These are phyloP conservation scores for Ambrosiella beaveri DNA, from an alignment of 2,329 filamentous ascomycete species.

Conservation along the genomic window DNA sequence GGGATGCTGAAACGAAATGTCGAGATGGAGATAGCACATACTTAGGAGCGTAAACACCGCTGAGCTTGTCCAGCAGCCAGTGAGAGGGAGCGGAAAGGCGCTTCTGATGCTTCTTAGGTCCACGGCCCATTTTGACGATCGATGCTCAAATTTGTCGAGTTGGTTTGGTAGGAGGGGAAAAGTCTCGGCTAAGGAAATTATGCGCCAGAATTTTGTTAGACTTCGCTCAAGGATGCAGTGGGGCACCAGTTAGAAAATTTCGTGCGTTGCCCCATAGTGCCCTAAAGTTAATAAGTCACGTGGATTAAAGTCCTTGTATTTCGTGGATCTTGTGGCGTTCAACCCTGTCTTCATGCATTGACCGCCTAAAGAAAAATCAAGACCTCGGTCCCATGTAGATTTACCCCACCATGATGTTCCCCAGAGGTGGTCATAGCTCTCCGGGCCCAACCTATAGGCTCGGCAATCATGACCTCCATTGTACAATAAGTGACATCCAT, in stretches of 20 bases:
- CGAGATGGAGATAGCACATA: constrained; percentile 1
- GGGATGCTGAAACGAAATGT: background rate
- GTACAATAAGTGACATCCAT: too few relatives aligned
- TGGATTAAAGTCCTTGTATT: too few relatives aligned
- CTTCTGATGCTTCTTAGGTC: constrained; percentile 98
- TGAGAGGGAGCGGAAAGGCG: constrained; percentile 96
- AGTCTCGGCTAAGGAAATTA: background rate
- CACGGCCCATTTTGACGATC: constrained; percentile 43
- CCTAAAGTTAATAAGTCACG: background rate
- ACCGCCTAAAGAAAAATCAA: too few relatives aligned
- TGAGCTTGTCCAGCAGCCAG: constrained; percentile 99
- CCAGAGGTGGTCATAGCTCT: too few relatives aligned
- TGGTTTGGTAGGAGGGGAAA: constrained; percentile 8
- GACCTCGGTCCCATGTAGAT: too few relatives aligned
- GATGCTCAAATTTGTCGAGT: constrained; percentile 16
- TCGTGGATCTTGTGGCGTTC: background rate
- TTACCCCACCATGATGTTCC: too few relatives aligned
- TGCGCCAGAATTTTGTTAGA: background rate
- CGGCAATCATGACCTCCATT: too few relatives aligned
- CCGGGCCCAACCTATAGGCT: too few relatives aligned
- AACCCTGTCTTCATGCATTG: too few relatives aligned
- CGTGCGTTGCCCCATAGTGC: background rate
- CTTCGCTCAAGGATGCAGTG: background rate
- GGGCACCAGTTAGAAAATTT: background rate
- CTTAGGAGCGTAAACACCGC: constrained; percentile 63